Base-by-base conservation (phyloP, 2,329 filamentous ascomycete genomes). In the Fusarium brachygibbosum region DNA sequence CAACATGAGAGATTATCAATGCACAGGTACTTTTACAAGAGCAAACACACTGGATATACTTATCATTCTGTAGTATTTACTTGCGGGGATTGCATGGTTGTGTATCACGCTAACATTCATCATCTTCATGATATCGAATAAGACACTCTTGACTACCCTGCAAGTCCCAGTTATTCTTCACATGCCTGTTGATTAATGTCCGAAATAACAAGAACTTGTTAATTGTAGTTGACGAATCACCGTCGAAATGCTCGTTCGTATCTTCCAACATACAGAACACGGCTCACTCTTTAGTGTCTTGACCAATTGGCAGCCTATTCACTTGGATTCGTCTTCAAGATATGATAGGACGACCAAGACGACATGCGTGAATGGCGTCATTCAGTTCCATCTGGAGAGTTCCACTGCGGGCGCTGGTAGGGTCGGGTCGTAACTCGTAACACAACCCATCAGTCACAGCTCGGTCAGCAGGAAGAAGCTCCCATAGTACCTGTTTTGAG, bases 311-410 rank as follows among this genome's bases (percentile, higher is more conserved):
- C 34, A 13, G 51, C 8, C 28, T n/a, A 17, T n/a, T 41, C 25
- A 40, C 58, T 50, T 64, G 51, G 44, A 60, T 32, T 11, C 21
- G n/a, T 37, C 41, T 28, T 37, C 37, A 40, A 58, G 16, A 21
- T 55, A 31, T 57, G 32, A 63, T 61, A 66, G 61, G 63, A 31
- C 25, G 37, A n/a, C 23, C 10, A 58, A 68, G 51, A 51, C 31
- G 41, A 32, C 55, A 60, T 66, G 45, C 38, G 17, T 35, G 31
- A 11, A 59, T 71, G 68, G 56, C 70, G 57, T 69, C 68, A 71
- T 63, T 23, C 35, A 58, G 68, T 59, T 61, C 35, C 48, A 37
- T 40, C 31, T 29, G 23, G 35, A 46, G 29, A 19, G 54, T 54
- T 40, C 17, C 16, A 44, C 35, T 53, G 53, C 60, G 60, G 60